Base-by-base conservation (phyloP, 2,329 filamentous ascomycete species). In the Scedosporium minutisporum region DNA sequence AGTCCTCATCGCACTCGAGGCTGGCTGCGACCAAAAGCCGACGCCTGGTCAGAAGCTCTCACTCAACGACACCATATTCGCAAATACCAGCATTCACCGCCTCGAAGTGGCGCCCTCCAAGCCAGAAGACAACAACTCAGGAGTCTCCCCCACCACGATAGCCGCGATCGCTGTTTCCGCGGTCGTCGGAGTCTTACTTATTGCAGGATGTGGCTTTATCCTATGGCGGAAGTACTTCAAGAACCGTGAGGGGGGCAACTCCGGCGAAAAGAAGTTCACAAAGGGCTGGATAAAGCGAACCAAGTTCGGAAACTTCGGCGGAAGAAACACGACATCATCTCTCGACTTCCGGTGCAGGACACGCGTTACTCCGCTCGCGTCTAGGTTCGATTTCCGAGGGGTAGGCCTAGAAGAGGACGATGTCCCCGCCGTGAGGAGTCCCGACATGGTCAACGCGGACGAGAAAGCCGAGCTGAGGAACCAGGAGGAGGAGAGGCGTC, bases 301-400 rank as follows among this genome's bases (percentile, higher is more conserved):
- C 27, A 55, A 55, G 21, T 33, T 58, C 41, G 55, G 55, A 23
- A 55, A 27, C 29, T 23, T 55, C 5, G 51, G 51, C 23, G 51
- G 51, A 23, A 23, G n/a, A 25, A 61, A n/a, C 14, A 74, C 73
- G n/a, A 68, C 69, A 14, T 82, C 81, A 0, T 76, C 78, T 4
- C 73, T 83, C 29, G 81, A 78, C 1, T 83, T 83, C 70, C 76
- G 76, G 38, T 83, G 81, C 71, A 78, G 80, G 63, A 76, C 79
- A 0, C 76, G 76, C 61, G 69, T 79, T 25, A 74, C 74, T 7
- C 75, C 75, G 1, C 69, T 73, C 16, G 76, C 75, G 0, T 75
- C 77, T 0, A 68, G 69, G 44, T 75, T 76, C 14, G 60, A 61
- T 44, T 61, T 61, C 46, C 46, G 60, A 16, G 29, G 48, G 67